Base-by-base conservation (phyloP, 352 stramenopile genomes). In the Phytophthora pistaciae region DNA sequence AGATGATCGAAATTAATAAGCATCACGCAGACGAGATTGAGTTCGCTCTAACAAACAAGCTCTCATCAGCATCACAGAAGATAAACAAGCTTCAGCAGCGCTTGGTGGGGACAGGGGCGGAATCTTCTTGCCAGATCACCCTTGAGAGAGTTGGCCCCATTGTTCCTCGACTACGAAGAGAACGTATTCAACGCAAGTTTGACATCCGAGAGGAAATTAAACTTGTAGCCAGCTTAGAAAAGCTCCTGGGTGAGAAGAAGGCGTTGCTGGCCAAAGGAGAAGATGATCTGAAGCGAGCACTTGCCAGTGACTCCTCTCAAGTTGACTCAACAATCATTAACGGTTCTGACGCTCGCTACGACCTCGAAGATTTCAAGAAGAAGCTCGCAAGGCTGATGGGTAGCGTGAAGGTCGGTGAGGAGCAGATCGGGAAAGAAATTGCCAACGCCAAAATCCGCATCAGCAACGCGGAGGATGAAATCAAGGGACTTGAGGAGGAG, bases 291-390 rank as follows among this genome's bases (percentile, higher is more conserved):
- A 92, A 92, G 69, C 76, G 84, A 21, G 86, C 86, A 14, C 71
- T 91, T 4, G 83, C 79, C 0, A 92, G 82, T 31, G 86, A 94
- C 56, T 89, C 85, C 1, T 57, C 72, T 3, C 82, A 90, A 56
- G 85, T 94, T 5, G 88, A 95, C 49, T 94, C 88, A 18, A 68
- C 50, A 2, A 80, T 94, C 48, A 82, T 95, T 38, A 91, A 59
- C 10, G 85, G 85, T 5, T 76, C 78, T 1, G 75, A 66, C 20
- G 86, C 79, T 5, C 85, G 86, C 3, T 95, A 92, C 56, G 87
- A 93, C 27, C 77, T 93, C 16, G 85, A 91, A 3, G 79, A 91
- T 49, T 95, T 94, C 74, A 92, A 91, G 60, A 75, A 80, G n/a
- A 93, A 92, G 54, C 75, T 94, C 1, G 80, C 74, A 0, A 90